phyloP scores from a whole-genome alignment of 371 early-diverging fungal genomes.

The Circinella umbellata region DNA sequence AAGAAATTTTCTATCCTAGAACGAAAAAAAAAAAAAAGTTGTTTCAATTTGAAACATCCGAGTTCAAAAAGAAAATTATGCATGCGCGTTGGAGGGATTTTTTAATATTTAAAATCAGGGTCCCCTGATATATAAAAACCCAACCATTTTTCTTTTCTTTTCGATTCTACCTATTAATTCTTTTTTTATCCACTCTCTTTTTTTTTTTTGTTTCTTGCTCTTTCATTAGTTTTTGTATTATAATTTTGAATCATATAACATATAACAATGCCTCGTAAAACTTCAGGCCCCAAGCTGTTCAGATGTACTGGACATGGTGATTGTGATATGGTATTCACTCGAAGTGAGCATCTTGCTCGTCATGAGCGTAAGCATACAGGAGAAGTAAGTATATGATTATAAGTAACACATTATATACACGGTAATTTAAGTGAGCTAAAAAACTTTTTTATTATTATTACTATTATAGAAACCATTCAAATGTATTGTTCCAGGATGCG shows the following conservation, averaged over 20 bases:
- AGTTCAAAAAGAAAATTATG: not conserved
- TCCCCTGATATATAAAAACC: not conserved
- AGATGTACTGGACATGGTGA: constrained; percentile 62
- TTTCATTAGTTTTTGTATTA: too few relatives aligned
- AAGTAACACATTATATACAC: not conserved
- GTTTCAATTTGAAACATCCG: constrained; percentile 9
- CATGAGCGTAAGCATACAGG: constrained; percentile 62
- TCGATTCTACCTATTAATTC: not conserved
- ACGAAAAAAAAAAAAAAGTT: not conserved
- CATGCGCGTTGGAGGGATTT: not conserved
- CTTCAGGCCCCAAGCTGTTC: constrained; percentile 50
- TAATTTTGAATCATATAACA: not conserved
- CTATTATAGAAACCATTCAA: constrained; percentile 55
- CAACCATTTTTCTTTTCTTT: not conserved
- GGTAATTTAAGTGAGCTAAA: not conserved
- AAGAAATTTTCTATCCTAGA: not conserved
- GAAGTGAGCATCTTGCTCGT: constrained; percentile 65
- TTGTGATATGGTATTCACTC: constrained; percentile 65
- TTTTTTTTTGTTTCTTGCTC: not conserved
- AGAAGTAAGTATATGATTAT: constrained; percentile 33
- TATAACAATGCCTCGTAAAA: constrained; percentile 1
- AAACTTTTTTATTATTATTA: not conserved
- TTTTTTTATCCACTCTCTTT: not conserved
- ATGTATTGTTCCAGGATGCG: constrained; percentile 61
- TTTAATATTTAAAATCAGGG: not conserved